Conservation (phyloP, 2,329 filamentous ascomycete species). For the Penicillium verrucosum region DNA sequence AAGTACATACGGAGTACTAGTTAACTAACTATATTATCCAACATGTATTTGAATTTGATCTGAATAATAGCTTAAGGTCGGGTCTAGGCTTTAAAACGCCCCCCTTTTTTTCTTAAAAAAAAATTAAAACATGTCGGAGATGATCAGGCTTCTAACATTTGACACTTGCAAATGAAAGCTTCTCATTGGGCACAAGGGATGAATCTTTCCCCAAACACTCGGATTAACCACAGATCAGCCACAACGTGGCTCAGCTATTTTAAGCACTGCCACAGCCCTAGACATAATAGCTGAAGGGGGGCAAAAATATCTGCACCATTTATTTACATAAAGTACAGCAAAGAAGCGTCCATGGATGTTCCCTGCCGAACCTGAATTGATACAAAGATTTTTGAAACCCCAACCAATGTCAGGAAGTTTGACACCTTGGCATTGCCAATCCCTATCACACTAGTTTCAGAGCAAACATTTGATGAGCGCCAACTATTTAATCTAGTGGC, state of each 20-base stretch:
- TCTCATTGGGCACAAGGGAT: neutral
- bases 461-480: conserved; percentile 3
- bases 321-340: neutral
- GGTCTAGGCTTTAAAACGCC: conserved; percentile 1
- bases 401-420: conserved; percentile 1
- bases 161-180: neutral
- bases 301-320: neutral
- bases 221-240: conserved; percentile 13
- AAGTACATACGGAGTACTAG: neutral
- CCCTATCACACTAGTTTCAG: conserved; percentile 3
- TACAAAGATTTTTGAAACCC: neutral
- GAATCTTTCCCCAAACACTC: neutral
- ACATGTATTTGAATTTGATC: neutral
- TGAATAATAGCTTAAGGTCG: neutral
- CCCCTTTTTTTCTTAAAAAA: neutral
- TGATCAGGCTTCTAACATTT: neutral
- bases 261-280: conserved; percentile 10
- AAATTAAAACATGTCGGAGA: neutral
- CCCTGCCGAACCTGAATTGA: neutral
- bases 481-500: conserved; percentile 7
- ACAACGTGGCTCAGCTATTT: conserved; percentile 17
- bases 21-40: neutral
- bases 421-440: conserved; percentile 5
- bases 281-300: neutral
- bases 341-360: neutral